Conservation (phyloP, 768 basidiomycete species). For the Aureoboletus auriporus region DNA sequence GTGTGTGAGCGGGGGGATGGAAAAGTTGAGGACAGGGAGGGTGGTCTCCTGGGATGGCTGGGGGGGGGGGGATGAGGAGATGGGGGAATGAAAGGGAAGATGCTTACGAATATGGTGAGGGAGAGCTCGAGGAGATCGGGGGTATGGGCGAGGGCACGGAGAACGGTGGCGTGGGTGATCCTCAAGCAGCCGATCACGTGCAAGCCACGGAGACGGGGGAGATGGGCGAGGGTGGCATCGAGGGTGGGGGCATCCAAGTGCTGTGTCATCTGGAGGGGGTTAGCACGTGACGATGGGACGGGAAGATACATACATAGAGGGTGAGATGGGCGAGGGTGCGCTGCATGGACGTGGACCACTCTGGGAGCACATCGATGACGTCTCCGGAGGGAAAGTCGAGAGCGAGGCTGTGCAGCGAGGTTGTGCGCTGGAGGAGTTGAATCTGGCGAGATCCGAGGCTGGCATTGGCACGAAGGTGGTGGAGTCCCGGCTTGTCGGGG, state of each 20-base stretch:
- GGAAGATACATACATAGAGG: slow-evolving; percentile 47
- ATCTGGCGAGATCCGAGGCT: slow-evolving; percentile 52
- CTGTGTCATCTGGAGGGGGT: slow-evolving; percentile 43
- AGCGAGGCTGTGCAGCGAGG: slow-evolving; percentile 40
- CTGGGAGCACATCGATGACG: slow-evolving; percentile 53
- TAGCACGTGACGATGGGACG: not conserved
- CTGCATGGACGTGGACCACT: slow-evolving; percentile 46
- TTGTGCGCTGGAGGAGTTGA: slow-evolving; percentile 37
- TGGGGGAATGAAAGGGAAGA: not conserved
- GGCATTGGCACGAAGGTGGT: slow-evolving; percentile 46
- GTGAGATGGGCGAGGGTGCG: slow-evolving; percentile 50
- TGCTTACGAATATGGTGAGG: slow-evolving; percentile 53
- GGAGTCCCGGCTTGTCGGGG: slow-evolving; percentile 40
- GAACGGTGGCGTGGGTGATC: slow-evolving; percentile 47
- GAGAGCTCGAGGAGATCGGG: slow-evolving; percentile 60
- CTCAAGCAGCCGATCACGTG: slow-evolving; percentile 61
- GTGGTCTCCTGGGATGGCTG: slow-evolving; percentile 12
- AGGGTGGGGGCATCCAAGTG: slow-evolving; percentile 53
- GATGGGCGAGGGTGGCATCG: slow-evolving; percentile 40
- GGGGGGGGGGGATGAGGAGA: not conserved
- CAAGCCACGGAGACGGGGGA: slow-evolving; percentile 53
- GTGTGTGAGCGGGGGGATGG: slow-evolving; percentile 42
- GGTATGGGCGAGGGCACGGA: slow-evolving; percentile 41
- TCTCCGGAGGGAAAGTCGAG: slow-evolving; percentile 64
- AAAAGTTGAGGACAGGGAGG: slow-evolving; percentile 6